Evolutionary conservation across 345 rosid genomes (phyloP).

Genomic region (Rhodamnia rubescens): DNA sequence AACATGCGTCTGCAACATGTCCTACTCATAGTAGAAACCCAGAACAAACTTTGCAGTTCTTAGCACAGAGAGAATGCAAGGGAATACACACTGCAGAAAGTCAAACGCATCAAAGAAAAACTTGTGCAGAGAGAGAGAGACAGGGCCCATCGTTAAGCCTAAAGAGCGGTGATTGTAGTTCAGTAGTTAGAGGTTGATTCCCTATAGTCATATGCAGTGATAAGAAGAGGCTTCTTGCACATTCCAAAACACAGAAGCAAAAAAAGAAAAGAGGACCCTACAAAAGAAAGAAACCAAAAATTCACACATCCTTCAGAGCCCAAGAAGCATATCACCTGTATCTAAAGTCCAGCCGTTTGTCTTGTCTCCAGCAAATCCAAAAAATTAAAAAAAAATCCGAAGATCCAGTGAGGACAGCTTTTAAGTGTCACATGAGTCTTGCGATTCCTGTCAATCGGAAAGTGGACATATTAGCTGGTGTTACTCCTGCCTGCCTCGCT

Average conservation of each 20-base stretch:
- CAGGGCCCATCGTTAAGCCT: neutral
- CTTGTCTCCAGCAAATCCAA: neutral
- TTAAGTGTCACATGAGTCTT: neutral
- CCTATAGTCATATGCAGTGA: neutral
- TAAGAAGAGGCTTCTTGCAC: neutral
- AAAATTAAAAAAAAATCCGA: neutral
- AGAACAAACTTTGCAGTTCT: accelerated
- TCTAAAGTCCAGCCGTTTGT: neutral
- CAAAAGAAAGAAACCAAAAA: neutral
- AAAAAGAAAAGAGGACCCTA: neutral
- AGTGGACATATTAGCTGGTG: neutral
- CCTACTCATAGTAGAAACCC: neutral
- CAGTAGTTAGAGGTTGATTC: neutral
- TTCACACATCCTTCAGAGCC: neutral
- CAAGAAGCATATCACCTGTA: neutral
- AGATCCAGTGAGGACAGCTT: neutral
- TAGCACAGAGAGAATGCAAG: neutral
- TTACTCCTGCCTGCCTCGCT: conserved; percentile 16
- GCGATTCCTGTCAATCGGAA: neutral
- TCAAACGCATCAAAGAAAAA: neutral
- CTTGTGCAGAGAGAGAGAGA: neutral
- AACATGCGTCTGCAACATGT: neutral
- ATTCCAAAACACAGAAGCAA: neutral
- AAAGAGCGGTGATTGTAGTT: neutral
- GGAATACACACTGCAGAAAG: neutral